Percentiles rank a stretch among this genome's conserved stretches.
phyloP scores from a whole-genome alignment of 805 yeast species.

The Komagataella mondaviorum region DNA sequence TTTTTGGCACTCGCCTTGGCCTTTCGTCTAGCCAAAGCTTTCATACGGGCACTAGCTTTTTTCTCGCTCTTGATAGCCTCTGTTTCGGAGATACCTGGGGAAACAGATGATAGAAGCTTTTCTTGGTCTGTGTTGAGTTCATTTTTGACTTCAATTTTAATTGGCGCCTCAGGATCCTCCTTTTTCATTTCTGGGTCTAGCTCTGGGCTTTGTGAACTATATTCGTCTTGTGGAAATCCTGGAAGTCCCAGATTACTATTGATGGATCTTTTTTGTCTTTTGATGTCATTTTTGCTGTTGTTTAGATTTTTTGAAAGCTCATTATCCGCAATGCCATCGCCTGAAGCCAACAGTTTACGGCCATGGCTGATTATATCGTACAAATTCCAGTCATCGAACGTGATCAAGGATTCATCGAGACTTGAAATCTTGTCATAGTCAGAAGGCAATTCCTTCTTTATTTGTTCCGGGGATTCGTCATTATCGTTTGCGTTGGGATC shows the following conservation, averaged over 20 bases:
- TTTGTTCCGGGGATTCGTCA: conserved; percentile 7
- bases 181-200: not conserved
- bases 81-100: conserved; percentile 1
- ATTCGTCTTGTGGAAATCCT: conserved; percentile 13
- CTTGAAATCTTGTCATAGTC: conserved; percentile 22
- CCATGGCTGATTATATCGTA: conserved; percentile 35
- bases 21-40: conserved; percentile 89
- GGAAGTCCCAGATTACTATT: conserved; percentile 17
- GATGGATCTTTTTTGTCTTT: conserved; percentile 15
- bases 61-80: conserved; percentile 7
- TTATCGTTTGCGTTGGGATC: conserved; percentile 46
- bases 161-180: not conserved
- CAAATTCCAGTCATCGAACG: conserved; percentile 38
- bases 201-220: not conserved
- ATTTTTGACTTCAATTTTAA: conserved; percentile 3
- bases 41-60: conserved; percentile 52
- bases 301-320: conserved; percentile 13
- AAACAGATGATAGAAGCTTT: not conserved
- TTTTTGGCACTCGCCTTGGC: conserved; percentile 61
- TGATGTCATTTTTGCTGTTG: conserved; percentile 5
- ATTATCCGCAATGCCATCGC: conserved; percentile 14
- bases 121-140: conserved; percentile 7
- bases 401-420: conserved; percentile 30
- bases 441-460: conserved; percentile 2
- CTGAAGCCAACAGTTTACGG: conserved; percentile 48